These are phyloP conservation scores for Phytophthora pinifolia DNA, from an alignment of 352 stramenopile species.

Conservation along the genomic window DNA sequence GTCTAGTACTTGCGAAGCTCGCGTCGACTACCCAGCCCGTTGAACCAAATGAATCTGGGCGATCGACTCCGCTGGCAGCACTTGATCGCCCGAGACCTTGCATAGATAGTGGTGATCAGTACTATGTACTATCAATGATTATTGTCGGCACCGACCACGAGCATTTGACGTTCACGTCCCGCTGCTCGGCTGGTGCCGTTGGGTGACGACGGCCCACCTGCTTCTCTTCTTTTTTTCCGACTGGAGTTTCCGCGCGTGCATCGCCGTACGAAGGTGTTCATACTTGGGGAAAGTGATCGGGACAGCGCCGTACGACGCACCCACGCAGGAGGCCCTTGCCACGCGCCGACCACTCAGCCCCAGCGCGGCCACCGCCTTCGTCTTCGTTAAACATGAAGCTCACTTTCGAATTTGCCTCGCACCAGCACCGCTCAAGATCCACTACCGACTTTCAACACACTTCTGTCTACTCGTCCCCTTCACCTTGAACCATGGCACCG, in stretches of 20 bases:
- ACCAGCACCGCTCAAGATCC: not conserved
- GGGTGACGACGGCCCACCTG: conserved; percentile 12
- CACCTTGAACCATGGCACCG: not conserved
- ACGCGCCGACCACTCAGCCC: conserved; percentile 15
- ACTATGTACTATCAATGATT: no score
- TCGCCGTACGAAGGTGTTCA: conserved; percentile 25
- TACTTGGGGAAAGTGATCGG: conserved; percentile 23
- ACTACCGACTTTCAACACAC: not conserved
- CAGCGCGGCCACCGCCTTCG: not conserved
- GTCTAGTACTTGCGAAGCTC: not conserved
- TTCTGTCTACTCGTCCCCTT: not conserved
- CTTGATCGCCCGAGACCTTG: not conserved
- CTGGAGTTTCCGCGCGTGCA: conserved; percentile 15
- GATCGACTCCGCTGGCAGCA: no score
- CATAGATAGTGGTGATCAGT: not conserved
- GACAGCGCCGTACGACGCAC: conserved; percentile 31
- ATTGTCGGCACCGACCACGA: no score
- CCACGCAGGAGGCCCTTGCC: no score
- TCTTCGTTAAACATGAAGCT: conserved; percentile 6
- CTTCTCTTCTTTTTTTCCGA: conserved; percentile 7
- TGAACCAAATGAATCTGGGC: no score
- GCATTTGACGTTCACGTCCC: not conserved
- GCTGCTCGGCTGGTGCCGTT: not conserved
- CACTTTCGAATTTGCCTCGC: conserved; percentile 27
- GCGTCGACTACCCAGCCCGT: no score